phyloP scores from a whole-genome alignment of 2,329 filamentous ascomycete species.

The Colletotrichum viniferum region DNA sequence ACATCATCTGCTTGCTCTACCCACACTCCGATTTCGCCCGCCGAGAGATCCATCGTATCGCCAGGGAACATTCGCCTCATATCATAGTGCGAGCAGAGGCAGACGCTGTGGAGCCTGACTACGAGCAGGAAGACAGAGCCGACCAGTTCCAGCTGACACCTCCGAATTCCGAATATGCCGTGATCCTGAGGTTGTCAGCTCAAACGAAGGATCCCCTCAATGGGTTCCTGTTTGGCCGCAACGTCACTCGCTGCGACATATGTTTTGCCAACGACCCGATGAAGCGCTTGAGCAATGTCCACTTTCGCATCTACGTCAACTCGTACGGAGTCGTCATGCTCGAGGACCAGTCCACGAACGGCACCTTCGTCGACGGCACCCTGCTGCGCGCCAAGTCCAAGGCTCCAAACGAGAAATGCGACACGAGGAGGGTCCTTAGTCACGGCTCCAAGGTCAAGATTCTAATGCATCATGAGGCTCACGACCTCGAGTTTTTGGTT shows the following conservation, averaged over 20 bases:
- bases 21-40: slow-evolving; percentile 77
- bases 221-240: slow-evolving; percentile 90
- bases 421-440: slow-evolving; percentile 65
- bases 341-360: slow-evolving; percentile 94
- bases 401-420: slow-evolving; percentile 35
- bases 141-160: slow-evolving; percentile 56
- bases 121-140: slow-evolving; percentile 54
- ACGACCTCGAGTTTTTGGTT: slow-evolving; percentile 81
- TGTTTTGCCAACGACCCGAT: slow-evolving; percentile 68
- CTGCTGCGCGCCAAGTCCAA: slow-evolving; percentile 58
- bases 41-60: slow-evolving; percentile 65
- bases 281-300: slow-evolving; percentile 87
- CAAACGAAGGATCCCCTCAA: slow-evolving; percentile 67
- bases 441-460: slow-evolving; percentile 78
- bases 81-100: slow-evolving; percentile 54
- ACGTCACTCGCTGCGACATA: slow-evolving; percentile 72
- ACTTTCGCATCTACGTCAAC: slow-evolving; percentile 94
- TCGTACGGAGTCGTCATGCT: slow-evolving; percentile 87
- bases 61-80: slow-evolving; percentile 50
- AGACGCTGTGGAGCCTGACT: slow-evolving; percentile 55
- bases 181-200: slow-evolving; percentile 82
- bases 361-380: slow-evolving; percentile 81
- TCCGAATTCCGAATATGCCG: slow-evolving; percentile 63
- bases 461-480: slow-evolving; percentile 52
- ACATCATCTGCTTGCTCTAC: slow-evolving; percentile 88